A percentile compares a stretch with the other conserved stretches of the same genome.
phyloP scores from a whole-genome alignment of 2,329 filamentous ascomycete species.

The Lecanoromycetidae sp. region DNA sequence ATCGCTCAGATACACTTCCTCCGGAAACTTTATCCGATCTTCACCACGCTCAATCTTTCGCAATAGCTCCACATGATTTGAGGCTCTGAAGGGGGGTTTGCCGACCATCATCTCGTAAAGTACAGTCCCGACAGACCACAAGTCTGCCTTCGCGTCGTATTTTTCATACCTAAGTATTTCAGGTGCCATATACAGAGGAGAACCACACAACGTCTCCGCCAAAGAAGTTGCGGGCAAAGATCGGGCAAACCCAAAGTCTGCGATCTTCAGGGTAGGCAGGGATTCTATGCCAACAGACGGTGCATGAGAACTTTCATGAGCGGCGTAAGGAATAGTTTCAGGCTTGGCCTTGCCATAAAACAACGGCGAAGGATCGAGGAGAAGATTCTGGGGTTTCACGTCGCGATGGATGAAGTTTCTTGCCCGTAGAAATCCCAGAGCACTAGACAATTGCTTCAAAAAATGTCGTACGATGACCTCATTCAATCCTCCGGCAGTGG shows the following conservation, averaged over 20 bases:
- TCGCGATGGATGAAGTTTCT: slow-evolving; percentile 90
- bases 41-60: slow-evolving; percentile 83
- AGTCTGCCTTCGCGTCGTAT: slow-evolving; percentile 90
- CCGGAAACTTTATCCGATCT: slow-evolving; percentile 72
- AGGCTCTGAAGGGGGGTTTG: slow-evolving; percentile 77
- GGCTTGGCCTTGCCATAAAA: slow-evolving; percentile 53
- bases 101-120: slow-evolving; percentile 91
- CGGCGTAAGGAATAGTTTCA: slow-evolving; percentile 58
- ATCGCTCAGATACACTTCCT: slow-evolving; percentile 56
- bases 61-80: slow-evolving; percentile 87
- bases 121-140: slow-evolving; percentile 96
- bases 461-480: slow-evolving; percentile 97
- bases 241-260: slow-evolving; percentile 96
- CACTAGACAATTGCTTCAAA: slow-evolving; percentile 84
- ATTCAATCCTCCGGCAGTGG: slow-evolving; percentile 71
- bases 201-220: slow-evolving; percentile 91
- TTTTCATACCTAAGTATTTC: slow-evolving; percentile 95
- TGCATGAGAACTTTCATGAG: slow-evolving; percentile 67
- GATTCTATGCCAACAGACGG: slow-evolving; percentile 71
- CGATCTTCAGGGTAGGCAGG: slow-evolving; percentile 91
- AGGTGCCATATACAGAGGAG: slow-evolving; percentile 95
- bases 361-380: slow-evolving; percentile 69
- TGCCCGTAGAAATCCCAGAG: slow-evolving; percentile 73
- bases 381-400: slow-evolving; percentile 91
- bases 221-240: slow-evolving; percentile 81